Evolutionary conservation across 176 grass and related monocot species (phyloP).

Genomic region (Oryza punctata): DNA sequence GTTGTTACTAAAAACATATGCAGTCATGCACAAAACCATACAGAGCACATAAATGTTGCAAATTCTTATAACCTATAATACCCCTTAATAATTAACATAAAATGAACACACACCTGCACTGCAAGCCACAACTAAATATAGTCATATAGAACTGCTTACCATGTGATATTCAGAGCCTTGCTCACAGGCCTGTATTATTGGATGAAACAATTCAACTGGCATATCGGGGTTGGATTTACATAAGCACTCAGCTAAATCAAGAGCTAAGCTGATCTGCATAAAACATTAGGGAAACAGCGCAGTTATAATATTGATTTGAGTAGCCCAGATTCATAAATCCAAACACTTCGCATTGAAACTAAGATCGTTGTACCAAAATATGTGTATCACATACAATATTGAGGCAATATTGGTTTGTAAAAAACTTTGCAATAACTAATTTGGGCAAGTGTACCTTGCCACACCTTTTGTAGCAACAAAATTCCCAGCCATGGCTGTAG

Average conservation of each 20-base stretch:
- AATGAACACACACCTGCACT: conserved; percentile 19
- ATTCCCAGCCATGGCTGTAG: neutral
- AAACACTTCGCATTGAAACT: neutral
- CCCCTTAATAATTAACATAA: conserved; percentile 7
- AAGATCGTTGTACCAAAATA: neutral
- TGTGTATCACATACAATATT: conserved; percentile 21
- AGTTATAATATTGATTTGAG: conserved; percentile 28
- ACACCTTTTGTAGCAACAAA: neutral
- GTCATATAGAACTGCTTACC: conserved; percentile 57
- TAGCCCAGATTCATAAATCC: neutral
- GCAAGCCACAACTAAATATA: conserved; percentile 17
- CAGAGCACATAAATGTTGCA: neutral
- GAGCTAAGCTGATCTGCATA: conserved; percentile 68
- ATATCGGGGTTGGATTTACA: conserved; percentile 64
- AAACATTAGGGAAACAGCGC: conserved; percentile 31
- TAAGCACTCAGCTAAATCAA: conserved; percentile 72
- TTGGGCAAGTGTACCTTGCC: neutral
- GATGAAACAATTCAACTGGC: conserved; percentile 65
- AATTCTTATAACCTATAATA: conserved; percentile 22
- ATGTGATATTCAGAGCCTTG: conserved; percentile 71
- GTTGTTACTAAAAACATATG: conserved; percentile 25
- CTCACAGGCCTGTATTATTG: conserved; percentile 82
- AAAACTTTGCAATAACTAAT: neutral
- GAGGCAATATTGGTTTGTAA: neutral
- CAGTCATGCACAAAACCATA: neutral